These are phyloP conservation scores for Botryotinia narcissicola DNA, from an alignment of 2,329 filamentous ascomycete species.

Conservation along the genomic window DNA sequence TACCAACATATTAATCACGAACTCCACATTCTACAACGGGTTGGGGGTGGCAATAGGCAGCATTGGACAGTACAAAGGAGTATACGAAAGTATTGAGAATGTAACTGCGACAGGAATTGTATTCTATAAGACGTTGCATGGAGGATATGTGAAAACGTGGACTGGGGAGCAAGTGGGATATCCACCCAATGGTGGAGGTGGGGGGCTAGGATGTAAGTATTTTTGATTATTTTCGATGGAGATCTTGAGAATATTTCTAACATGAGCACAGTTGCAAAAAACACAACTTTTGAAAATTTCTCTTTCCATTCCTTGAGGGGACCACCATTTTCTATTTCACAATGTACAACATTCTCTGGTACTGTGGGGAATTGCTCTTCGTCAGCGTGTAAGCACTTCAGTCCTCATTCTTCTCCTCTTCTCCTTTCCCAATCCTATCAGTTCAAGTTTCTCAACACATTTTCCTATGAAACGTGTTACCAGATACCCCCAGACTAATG, in stretches of 20 bases:
- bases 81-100: constrained; percentile 13
- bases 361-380: constrained; percentile 43
- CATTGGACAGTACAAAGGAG: constrained; percentile 50
- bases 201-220: constrained; percentile 46
- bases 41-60: constrained; percentile 56
- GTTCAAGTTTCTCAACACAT: background rate
- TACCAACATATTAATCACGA: constrained; percentile 53
- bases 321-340: constrained; percentile 39
- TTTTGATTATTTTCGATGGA: too few species aligned
- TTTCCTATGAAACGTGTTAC: background rate
- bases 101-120: background rate
- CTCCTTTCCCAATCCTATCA: background rate
- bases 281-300: constrained; percentile 15
- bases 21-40: constrained; percentile 50
- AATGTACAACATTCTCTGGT: constrained; percentile 43
- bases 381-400: constrained; percentile 25
- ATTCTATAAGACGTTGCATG: constrained; percentile 19
- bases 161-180: constrained; percentile 50
- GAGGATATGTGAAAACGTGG: constrained; percentile 56
- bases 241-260: background rate
- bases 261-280: constrained; percentile 16
- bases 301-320: constrained; percentile 7
- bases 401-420: background rate
- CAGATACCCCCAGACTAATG: background rate
- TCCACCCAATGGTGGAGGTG: constrained; percentile 58